These are phyloP conservation scores for Stagonosporopsis chrysanthemi DNA, from an alignment of 2,329 filamentous ascomycete genomes.

Conservation along the genomic window DNA sequence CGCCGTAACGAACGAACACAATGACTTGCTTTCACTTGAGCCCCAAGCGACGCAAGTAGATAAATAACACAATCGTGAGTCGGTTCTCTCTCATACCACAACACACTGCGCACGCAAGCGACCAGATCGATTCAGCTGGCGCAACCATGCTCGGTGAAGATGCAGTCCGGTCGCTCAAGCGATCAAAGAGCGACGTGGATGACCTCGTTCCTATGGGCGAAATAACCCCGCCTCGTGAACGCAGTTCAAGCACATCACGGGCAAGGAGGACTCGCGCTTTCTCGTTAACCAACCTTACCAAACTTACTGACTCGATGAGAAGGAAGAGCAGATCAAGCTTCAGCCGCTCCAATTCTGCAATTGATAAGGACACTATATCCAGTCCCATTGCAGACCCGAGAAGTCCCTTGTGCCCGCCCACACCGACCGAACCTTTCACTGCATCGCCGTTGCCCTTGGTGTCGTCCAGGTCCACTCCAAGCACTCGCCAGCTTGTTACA, in stretches of 20 bases:
- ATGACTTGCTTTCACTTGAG: conserved; percentile 39
- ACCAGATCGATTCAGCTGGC: not conserved
- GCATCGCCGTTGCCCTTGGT: conserved; percentile 17
- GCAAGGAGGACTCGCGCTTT: conserved; percentile 30
- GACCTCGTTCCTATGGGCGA: conserved; percentile 27
- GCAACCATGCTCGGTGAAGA: conserved; percentile 31
- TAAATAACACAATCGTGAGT: conserved; percentile 34
- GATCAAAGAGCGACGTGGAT: conserved; percentile 12
- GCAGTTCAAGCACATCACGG: conserved; percentile 14
- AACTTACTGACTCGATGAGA: conserved; percentile 39
- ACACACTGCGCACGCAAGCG: conserved; percentile 7
- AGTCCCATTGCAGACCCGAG: conserved; percentile 31
- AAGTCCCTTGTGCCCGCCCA: conserved; percentile 27
- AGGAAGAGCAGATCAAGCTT: conserved; percentile 26
- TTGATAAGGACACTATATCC: conserved; percentile 37
- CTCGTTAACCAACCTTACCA: conserved; percentile 37
- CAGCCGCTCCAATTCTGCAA: conserved; percentile 25
- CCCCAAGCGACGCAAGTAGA: conserved; percentile 22
- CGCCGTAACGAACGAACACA: conserved; percentile 31
- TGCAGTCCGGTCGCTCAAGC: conserved; percentile 32
- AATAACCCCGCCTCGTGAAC: conserved; percentile 23
- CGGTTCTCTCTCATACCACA: conserved; percentile 18
- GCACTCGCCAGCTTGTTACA: not conserved
- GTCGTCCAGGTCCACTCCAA: conserved; percentile 7
- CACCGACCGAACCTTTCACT: conserved; percentile 14